Evolutionary conservation across 2,329 filamentous ascomycete species (phyloP), one percentile per base, ranked within the genome.

Genomic region (Claviceps digitariae): DNA sequence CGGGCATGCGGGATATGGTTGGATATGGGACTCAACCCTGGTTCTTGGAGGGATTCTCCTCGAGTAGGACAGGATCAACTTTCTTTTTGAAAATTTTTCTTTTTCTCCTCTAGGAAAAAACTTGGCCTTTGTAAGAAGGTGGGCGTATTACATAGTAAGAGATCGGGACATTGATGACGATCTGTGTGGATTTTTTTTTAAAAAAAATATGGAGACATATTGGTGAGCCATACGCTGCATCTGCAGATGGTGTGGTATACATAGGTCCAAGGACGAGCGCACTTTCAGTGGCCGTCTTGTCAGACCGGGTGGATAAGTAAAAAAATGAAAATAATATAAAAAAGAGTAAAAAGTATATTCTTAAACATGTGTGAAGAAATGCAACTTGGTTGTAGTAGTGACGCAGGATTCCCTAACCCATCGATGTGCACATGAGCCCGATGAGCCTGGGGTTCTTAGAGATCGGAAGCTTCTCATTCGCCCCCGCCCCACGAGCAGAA

Each of bases 171-270:
- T 49, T 53, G 40, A 31, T 54, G 55, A 62, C 52, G 59, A 64
- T 59, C 60, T 61, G 62, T 57, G 62, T 62, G 38, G 27, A 60
- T 59, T 54, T 36, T 53, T 63, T 56, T 38, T 38, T 17, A 17
- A n/a, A n/a, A n/a, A n/a, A n/a, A n/a, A n/a, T 17, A 17, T n/a
- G 6, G 36, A 8, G 15, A 38, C 36, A 38, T 38, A 17, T n/a
- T n/a, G 20, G 34, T 27, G 31, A 34, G 52, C 52, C 48, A 48
- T 15, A 23, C 36, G 9, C 44, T 47, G 29, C 43, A 20, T n/a
- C n/a, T n/a, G 43, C 15, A 29, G 44, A 31, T 48, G 48, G 48
- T 25, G 29, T 2, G n/a, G 38, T 6, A 38, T 45, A 50, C 29
- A 46, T 45, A 46, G 29, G 23, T 34, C n/a, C n/a, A n/a, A n/a